Evolutionary conservation across 257 asterid genomes (phyloP), one percentile per base, ranked within the genome.

Genomic region (Leonotis leonurus): DNA sequence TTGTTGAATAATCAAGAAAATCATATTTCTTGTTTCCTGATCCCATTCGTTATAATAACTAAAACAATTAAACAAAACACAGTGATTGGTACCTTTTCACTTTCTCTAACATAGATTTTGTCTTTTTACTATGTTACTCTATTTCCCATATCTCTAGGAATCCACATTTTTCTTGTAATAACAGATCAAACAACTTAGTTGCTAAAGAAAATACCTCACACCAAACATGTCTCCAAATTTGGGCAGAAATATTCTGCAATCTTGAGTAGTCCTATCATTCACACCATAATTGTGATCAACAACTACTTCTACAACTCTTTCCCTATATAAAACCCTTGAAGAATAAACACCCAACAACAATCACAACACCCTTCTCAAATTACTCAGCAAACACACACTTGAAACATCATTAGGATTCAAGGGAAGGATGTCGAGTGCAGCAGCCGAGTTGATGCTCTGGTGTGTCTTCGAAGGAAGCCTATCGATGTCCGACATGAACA

Each of bases 381-480:
- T 21, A 26, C 41, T 17, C 17, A 4, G 48, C 44, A 33, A 4
- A 7, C 29, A 0, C 71, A 12, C 43, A 25, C 25, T 39, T 20
- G 29, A 26, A 36, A 35, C n/a, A 4, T 37, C 61, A 14, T 8
- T 6, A 8, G 22, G 4, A 50, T 62, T 2, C 26, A 4, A 10
- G 26, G 44, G 36, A 56, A 59, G 6, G 36, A 30, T 73, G 80
- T 30, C 62, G 13, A 67, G 33, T 54, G 50, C 39, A 63, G 73
- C 80, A 67, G 77, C 74, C 12, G 60, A 69, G 21, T 2, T 68
- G 52, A 58, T 73, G 70, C n/a, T 76, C 26, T 53, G 45, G 32
- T 57, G 72, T 53, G 80, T 70, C 50, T 37, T 71, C 1, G 44
- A 61, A 9, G 83, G 81, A 73, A 71, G 75, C 65, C 59, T 75